Conservation (phyloP, 495 filamentous ascomycete species). For the Podospora anserina region DNA sequence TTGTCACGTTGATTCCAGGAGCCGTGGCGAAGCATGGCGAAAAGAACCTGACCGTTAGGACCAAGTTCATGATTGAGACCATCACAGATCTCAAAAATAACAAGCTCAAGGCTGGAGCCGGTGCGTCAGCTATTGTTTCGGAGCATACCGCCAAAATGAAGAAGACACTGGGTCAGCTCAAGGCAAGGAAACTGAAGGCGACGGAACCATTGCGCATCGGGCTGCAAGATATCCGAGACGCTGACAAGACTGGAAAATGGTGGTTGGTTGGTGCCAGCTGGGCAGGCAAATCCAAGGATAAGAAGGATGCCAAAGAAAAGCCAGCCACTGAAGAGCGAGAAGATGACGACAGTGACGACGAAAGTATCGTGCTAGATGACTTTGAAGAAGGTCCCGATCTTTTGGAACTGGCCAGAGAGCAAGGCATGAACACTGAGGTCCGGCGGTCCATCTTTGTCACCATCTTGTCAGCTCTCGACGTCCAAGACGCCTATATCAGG, state of each 20-base stretch:
- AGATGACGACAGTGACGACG: conserved; percentile 41
- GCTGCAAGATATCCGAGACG: conserved; percentile 73
- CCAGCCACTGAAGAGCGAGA: conserved; percentile 34
- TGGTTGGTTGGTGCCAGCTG: conserved; percentile 96
- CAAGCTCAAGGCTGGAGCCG: conserved; percentile 68
- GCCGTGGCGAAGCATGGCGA: conserved; percentile 64
- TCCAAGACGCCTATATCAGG: conserved; percentile 73
- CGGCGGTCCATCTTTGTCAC: conserved; percentile 89
- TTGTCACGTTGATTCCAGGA: conserved; percentile 74
- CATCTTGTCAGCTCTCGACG: conserved; percentile 84
- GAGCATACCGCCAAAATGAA: conserved; percentile 84
- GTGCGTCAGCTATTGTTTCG: conserved; percentile 58
- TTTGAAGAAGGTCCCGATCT: conserved; percentile 62
- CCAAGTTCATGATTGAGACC: conserved; percentile 96
- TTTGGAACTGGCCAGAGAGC: conserved; percentile 69
- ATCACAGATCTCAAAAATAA: conserved; percentile 95
- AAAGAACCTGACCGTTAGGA: conserved; percentile 74
- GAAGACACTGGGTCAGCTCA: conserved; percentile 73
- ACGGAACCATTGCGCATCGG: conserved; percentile 79
- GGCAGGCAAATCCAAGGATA: conserved; percentile 45
- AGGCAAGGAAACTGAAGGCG: conserved; percentile 62
- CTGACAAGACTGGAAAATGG: conserved; percentile 90
- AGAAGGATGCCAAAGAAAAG: conserved; percentile 19
- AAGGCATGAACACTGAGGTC: conserved; percentile 93
- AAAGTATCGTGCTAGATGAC: conserved; percentile 33